These are phyloP conservation scores for Thymus mandschuricus DNA, from an alignment of 257 asterid species.

Conservation along the genomic window DNA sequence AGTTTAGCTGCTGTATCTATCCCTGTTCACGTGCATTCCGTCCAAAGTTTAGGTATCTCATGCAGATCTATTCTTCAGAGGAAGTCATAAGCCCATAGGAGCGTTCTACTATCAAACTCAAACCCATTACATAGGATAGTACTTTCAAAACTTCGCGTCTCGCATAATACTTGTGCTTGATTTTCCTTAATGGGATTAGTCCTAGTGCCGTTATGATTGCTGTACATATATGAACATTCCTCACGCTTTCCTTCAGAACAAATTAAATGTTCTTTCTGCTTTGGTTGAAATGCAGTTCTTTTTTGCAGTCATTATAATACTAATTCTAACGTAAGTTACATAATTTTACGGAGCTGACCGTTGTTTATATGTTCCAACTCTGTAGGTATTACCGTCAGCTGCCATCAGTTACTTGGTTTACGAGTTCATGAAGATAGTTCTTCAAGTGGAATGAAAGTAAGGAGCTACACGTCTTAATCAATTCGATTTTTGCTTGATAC, in stretches of 20 bases:
- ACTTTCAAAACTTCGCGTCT: neutral
- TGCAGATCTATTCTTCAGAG: neutral
- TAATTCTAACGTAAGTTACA: neutral
- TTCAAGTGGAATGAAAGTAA: conserved; percentile 67
- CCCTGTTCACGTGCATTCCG: neutral
- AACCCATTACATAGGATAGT: neutral
- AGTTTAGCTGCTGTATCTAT: conserved; percentile 1
- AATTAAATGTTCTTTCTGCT: neutral
- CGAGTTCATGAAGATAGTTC: conserved; percentile 94
- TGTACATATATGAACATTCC: neutral
- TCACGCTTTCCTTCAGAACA: neutral
- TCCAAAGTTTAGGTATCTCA: neutral
- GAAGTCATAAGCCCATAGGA: neutral
- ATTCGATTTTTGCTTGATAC: conserved; percentile 21
- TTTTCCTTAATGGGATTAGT: neutral
- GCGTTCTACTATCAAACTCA: neutral
- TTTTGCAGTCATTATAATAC: neutral
- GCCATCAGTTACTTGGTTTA: conserved; percentile 92
- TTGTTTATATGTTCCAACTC: conserved; percentile 6
- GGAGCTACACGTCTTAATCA: conserved; percentile 21
- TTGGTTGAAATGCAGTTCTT: neutral
- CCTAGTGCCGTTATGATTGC: neutral
- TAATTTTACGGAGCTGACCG: neutral
- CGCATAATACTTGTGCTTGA: neutral
- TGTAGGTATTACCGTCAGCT: conserved; percentile 96